Base-by-base conservation (phyloP, 208 protist genomes). In the Endotrypanum monterogeii region DNA sequence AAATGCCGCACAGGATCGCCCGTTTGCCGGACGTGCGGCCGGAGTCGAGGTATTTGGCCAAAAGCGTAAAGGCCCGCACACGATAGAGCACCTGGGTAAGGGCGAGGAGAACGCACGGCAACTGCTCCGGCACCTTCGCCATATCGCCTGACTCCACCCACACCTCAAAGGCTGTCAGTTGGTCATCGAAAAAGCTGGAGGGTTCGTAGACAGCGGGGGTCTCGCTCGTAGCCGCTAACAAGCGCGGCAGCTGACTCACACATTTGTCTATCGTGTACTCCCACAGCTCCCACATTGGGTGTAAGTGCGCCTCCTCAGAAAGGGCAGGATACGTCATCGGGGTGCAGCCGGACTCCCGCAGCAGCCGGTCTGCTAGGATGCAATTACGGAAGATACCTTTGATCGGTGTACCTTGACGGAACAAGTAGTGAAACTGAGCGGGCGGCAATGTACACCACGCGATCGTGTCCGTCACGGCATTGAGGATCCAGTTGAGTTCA, bases 401-500 rank as follows among this genome's bases (percentile, higher is more conserved):
- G 7, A 99, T 95, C 8, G 99, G 86, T 1, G 98, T 78, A 80
- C 99, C 98, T 60, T 99, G 96, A 18, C 97, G 90, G 77, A 99
- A 99, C 14, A 99, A 80, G 67, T 91, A 88, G 82, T 99, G 92
- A 80, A 99, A 99, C 55, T 98, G 85, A 7, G 91, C 73, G 32
- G 86, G 82, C 35, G 93, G 85, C 52, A 99, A 71, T 3, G 98
- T 93, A 78, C 96, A 99, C 98, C 98, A 99, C 32, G 98, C 98
- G 65, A 99, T 99, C 1, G 98, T 99, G 83, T 99, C 99, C 1
- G 98, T 99, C 46, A 99, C 91, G 2, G 99, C 98, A 18, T 95
- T 99, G 67, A 99, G 98, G 48, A 99, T 99, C 98, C 97, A 99
- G 74, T 99, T 98, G 23, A 99, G 92, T 79, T 99, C 99, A 16